Conservation (phyloP, 148 eudicot species). For the Spergularia bocconei region DNA sequence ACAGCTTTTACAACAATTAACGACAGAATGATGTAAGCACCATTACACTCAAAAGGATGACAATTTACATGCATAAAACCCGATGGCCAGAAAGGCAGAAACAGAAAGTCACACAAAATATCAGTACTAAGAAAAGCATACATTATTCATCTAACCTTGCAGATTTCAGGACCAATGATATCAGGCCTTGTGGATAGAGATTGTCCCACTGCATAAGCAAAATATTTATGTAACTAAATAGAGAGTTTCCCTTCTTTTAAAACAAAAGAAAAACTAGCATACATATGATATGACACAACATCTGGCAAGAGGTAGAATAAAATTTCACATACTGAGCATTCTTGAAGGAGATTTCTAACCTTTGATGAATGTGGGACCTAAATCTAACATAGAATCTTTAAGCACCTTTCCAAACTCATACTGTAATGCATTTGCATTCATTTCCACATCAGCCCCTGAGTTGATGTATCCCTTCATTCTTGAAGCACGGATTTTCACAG, state of each 20-base stretch:
- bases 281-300: not conserved
- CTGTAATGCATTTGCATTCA: slow-evolving; percentile 33
- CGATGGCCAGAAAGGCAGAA: not conserved
- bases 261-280: not conserved
- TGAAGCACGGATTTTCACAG: slow-evolving; percentile 57
- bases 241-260: not conserved
- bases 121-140: slow-evolving; percentile 6
- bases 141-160: slow-evolving; percentile 56
- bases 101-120: not conserved
- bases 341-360: slow-evolving; percentile 34
- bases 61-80: slow-evolving; percentile 3
- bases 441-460: slow-evolving; percentile 34
- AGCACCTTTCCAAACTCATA: slow-evolving; percentile 70
- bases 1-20: no score
- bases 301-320: not conserved
- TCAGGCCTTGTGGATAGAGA: slow-evolving; percentile 99
- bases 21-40: no score
- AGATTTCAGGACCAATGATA: slow-evolving; percentile 73
- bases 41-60: no score
- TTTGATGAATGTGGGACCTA: slow-evolving; percentile 97
- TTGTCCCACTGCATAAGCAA: slow-evolving; percentile 82
- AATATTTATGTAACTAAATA: slow-evolving; percentile 19
- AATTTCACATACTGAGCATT: not conserved
- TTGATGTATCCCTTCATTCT: slow-evolving; percentile 33
- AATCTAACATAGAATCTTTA: slow-evolving; percentile 70